These are phyloP conservation scores for Vanrija sp. DNA, from an alignment of 1,284 basidiomycete genomes.

Conservation along the genomic window DNA sequence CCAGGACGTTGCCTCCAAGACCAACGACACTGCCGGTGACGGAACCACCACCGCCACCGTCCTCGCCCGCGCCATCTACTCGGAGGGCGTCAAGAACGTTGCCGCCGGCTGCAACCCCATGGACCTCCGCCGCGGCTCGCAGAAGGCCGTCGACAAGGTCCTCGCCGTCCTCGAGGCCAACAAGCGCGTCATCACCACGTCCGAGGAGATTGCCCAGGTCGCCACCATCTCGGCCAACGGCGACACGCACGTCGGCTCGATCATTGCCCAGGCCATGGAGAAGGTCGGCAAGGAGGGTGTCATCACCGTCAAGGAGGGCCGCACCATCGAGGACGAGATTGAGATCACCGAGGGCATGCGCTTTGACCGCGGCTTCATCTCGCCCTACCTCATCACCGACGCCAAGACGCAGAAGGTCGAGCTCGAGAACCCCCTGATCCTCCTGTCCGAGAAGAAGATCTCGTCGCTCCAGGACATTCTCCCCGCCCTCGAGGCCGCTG, in stretches of 20 bases:
- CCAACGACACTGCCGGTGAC: constrained; percentile 96
- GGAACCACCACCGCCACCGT: constrained; percentile 98
- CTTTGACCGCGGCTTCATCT: constrained; percentile 98
- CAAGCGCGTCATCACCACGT: constrained; percentile 92
- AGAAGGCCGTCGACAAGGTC: constrained; percentile 93
- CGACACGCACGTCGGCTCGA: constrained; percentile 85
- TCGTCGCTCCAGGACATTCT: constrained; percentile 92
- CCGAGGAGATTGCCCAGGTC: constrained; percentile 89
- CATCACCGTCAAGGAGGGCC: constrained; percentile 98
- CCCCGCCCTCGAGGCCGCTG: constrained; percentile 87
- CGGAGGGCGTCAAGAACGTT: constrained; percentile 98
- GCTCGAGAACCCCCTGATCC: constrained; percentile 92
- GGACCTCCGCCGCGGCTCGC: constrained; percentile 94
- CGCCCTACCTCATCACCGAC: constrained; percentile 98
- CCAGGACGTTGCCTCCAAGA: constrained; percentile 93
- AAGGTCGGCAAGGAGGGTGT: constrained; percentile 99
- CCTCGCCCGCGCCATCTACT: constrained; percentile 92
- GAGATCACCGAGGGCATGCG: constrained; percentile 99
- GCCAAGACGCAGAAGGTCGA: constrained; percentile 96
- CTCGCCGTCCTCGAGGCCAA: constrained; percentile 85
- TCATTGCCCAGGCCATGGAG: constrained; percentile 99
- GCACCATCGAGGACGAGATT: constrained; percentile 96
- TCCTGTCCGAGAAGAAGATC: constrained; percentile 98
- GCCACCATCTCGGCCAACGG: constrained; percentile 99
- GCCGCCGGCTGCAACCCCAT: constrained; percentile 98